A percentile compares a stretch with the other conserved stretches of the same genome.
Conservation (phyloP, 164 flowering plant genomes). For the Sedum album region DNA sequence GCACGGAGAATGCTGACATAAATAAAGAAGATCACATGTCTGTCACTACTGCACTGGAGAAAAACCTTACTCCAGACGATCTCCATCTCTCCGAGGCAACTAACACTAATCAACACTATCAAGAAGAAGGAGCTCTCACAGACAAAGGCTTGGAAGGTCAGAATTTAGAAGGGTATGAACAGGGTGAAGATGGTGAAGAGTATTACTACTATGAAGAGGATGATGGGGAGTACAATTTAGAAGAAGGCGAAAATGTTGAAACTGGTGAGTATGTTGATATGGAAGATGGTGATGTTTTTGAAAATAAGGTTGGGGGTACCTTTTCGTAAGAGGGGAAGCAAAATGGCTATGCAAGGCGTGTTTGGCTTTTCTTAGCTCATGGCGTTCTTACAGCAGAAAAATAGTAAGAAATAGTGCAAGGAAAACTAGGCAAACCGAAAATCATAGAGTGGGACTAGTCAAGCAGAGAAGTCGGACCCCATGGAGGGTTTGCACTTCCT, state of each 20-base stretch:
- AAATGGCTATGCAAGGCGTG: too few relatives aligned
- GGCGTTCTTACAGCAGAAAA: too few relatives aligned
- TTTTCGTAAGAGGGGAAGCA: constrained; percentile 14
- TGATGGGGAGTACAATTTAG: constrained; percentile 42
- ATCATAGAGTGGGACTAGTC: too few relatives aligned
- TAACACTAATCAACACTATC: constrained; percentile 22
- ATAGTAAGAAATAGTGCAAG: too few relatives aligned
- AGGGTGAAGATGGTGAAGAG: constrained; percentile 38
- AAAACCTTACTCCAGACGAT: constrained; percentile 13
- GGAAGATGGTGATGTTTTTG: constrained; percentile 77
- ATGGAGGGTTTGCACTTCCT: too few relatives aligned
- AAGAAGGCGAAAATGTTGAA: constrained; percentile 61
- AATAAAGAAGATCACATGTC: constrained; percentile 23
- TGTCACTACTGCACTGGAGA: constrained; percentile 8
- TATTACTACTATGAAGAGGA: constrained; percentile 42
- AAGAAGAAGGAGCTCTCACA: constrained; percentile 30
- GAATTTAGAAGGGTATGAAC: constrained; percentile 34
- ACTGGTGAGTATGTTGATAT: constrained; percentile 59
- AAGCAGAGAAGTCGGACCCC: too few relatives aligned
- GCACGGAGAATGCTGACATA: constrained; percentile 13
- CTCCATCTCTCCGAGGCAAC: constrained; percentile 21
- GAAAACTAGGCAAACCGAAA: neutral
- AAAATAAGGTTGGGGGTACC: constrained; percentile 65
- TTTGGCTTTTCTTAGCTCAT: too few relatives aligned
- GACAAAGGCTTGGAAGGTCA: constrained; percentile 31